Percentiles rank a stretch among this genome's conserved stretches.
Conservation (phyloP, 306 rosid species). For the Gastrolobium villosum region DNA sequence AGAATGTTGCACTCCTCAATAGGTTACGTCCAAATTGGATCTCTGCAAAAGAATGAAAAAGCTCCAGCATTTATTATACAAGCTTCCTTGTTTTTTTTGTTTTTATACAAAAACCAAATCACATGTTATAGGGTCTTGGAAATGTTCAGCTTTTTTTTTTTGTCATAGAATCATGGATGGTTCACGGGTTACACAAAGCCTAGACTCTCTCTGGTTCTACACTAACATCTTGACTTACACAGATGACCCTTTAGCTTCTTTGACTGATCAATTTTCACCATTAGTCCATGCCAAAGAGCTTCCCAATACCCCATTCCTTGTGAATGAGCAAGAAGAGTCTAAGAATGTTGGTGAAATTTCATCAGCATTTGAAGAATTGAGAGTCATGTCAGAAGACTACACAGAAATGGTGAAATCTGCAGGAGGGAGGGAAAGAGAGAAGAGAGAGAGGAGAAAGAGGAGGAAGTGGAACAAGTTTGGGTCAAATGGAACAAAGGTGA, state of each 20-base stretch:
- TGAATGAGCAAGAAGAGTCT: constrained; percentile 28
- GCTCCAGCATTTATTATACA: constrained; percentile 14
- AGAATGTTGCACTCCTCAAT: neutral
- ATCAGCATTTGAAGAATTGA: constrained; percentile 29
- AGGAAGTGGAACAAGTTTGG: constrained; percentile 37
- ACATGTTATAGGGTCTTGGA: constrained; percentile 29
- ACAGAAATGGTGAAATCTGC: constrained; percentile 35
- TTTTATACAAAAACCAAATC: constrained; percentile 25
- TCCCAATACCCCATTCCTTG: constrained; percentile 22
- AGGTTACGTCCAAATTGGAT: constrained; percentile 31
- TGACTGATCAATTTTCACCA: constrained; percentile 15
- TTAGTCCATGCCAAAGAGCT: constrained; percentile 13
- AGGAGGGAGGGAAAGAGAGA: constrained; percentile 31
- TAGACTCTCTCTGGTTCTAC: constrained; percentile 80
- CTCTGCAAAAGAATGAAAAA: constrained; percentile 47
- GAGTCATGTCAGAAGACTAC: neutral
- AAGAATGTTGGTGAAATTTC: constrained; percentile 24
- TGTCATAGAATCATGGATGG: constrained; percentile 48
- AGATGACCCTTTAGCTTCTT: neutral
- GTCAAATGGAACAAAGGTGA: constrained; percentile 25
- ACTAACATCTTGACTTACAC: constrained; percentile 50
- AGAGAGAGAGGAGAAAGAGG: constrained; percentile 34
- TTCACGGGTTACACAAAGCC: constrained; percentile 53
- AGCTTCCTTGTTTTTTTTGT: constrained; percentile 20
- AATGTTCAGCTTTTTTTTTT: neutral